Base-by-base conservation (phyloP, 768 basidiomycete species). In the Trametes cubensis region DNA sequence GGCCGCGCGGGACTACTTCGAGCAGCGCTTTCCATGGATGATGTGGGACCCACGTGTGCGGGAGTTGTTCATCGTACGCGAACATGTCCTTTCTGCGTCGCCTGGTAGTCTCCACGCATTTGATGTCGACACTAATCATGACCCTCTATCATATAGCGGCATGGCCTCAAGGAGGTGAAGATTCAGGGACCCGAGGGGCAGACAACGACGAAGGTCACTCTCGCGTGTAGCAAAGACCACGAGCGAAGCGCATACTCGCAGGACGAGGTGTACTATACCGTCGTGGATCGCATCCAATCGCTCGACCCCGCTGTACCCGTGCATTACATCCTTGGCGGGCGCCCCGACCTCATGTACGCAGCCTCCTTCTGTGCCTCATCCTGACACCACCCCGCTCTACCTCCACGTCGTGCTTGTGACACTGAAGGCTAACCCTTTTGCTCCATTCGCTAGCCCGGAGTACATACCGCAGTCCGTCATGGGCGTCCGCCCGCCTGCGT, bases 281-380 rank as follows among this genome's bases (percentile, higher is more conserved):
- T 56, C 28, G 30, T 54, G 49, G 65, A 66, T 18, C 46, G 48
- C 14, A 41, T 66, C 38, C 47, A 17, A 18, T 20, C 49, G 34
- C 61, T 66, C 45, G 54, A 56, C 38, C 39, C 49, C 10, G 5
- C 53, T 2, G 40, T 63, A 13, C 45, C 55, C 6, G 40, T 61
- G 10, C 64, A 66, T 44, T 56, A 20, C 45, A 53, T 66, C 28
- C 52, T 57, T 41, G 65, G 65, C 21, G 58, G 53, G 17, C 61
- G 61, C 1, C 30, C n/a, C 11, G 61, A 63, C 40, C 34, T 61
- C 34, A 60, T 66, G 61, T 60, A 48, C 25, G 64, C 56, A n/a
- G 17, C 17, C 46, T 39, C 39, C 42, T 51, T 45, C 23, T 21
- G 17, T 42, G 2, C 26, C 25, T 23, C 6, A 5, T 13, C 23